Conservation (phyloP, 805 yeast species). For the Pichia sporocuriosa region DNA sequence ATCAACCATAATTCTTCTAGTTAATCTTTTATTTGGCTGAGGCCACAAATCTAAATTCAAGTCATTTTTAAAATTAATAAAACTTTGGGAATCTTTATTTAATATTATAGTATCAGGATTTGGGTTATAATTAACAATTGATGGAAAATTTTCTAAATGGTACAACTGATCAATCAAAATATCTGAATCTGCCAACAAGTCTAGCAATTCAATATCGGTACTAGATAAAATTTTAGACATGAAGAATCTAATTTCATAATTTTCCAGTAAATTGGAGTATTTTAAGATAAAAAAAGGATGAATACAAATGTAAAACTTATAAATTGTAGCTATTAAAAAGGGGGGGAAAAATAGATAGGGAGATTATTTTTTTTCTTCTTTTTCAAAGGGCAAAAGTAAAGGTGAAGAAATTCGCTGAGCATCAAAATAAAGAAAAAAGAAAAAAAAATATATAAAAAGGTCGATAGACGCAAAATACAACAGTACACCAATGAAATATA, state of each 20-base stretch:
- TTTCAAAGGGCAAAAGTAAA: not conserved
- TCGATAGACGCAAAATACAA: not conserved
- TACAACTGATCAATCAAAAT: slow-evolving; percentile 48
- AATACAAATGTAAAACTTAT: not conserved
- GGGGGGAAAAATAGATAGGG: too few species aligned
- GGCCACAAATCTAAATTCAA: slow-evolving; percentile 34
- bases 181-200: slow-evolving; percentile 8
- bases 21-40: slow-evolving; percentile 13
- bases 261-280: slow-evolving; percentile 4
- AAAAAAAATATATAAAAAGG: not conserved
- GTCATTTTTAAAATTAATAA: slow-evolving; percentile 27
- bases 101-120: slow-evolving; percentile 37
- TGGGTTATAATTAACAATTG: slow-evolving; percentile 51
- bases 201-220: slow-evolving; percentile 3
- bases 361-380: too few species aligned
- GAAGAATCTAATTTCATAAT: slow-evolving; percentile 2
- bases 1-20: slow-evolving; percentile 5
- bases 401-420: not conserved
- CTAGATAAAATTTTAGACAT: slow-evolving; percentile 8
- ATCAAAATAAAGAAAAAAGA: not conserved
- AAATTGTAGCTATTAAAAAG: too few species aligned
- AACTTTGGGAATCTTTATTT: slow-evolving; percentile 25
- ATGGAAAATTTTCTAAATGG: slow-evolving; percentile 54
- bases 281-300: not conserved
- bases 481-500: slow-evolving; percentile 3